Evolutionary conservation across 306 rosid genomes (phyloP), one percentile per base, ranked within the genome.

Genomic region (Lotus japonicus): DNA sequence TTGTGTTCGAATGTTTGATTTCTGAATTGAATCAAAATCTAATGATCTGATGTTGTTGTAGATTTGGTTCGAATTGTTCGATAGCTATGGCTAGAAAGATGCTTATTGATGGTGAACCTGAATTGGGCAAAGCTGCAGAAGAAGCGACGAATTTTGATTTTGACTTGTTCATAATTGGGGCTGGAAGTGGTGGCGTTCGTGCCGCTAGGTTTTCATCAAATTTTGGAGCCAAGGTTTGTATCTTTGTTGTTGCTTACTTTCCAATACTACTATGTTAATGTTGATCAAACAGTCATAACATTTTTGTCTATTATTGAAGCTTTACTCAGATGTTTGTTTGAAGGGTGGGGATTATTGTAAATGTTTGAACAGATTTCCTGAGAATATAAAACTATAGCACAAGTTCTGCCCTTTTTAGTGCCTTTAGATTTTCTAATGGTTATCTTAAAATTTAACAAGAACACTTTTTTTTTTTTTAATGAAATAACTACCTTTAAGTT

Each of bases 171-270:
- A 82, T 94, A 26, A 86, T 94, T 81, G 98, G 97, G 46, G 98
- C 98, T 44, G 98, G 98, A 60, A 94, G 98, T 48, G 98, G 98
- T 11, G 98, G 98, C 46, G 98, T 94, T 81, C 97, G 98, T 75
- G 98, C 89, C 35, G 54, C 95, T 69, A 85, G 98, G 78, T 88
- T 94, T 78, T 77, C 98, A 9, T 87, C 98, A 41, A 86, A 63
- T 71, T 78, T 16, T 70, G 98, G 98, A 69, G 98, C 97, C 10
- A 94, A 94, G 95, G 98, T 90, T 15, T 38, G 17, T 41, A 16
- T 39, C n/a, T 39, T 2, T 36, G 15, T 72, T 68, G 21, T 9
- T 65, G 15, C 31, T 68, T 11, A 41, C 9, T 28, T 21, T 19
- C 12, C 21, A 5, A 19, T 66, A 39, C 16, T 50, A 8, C 31